Evolutionary conservation across 2,329 filamentous ascomycete genomes (phyloP).

Genomic region (Orbilia oligospora): DNA sequence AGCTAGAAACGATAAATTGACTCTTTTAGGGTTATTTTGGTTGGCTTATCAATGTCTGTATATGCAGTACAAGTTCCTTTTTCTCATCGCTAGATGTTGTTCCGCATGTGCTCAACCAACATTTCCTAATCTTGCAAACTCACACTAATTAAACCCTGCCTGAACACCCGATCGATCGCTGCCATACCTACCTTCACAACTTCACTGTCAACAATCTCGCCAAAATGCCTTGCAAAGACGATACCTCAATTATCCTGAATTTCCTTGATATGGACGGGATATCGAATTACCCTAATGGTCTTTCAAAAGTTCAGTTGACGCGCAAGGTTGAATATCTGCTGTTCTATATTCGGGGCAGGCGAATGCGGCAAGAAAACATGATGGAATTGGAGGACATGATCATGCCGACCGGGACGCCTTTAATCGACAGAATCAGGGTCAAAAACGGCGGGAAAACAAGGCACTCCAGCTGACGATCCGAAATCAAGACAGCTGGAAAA

Average conservation of each 20-base stretch:
- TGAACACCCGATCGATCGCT: too few relatives aligned
- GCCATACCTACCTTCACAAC: too few relatives aligned
- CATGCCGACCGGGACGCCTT: neutral
- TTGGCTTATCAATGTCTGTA: too few relatives aligned
- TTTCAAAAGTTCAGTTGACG: neutral
- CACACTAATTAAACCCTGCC: too few relatives aligned
- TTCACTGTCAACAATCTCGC: neutral
- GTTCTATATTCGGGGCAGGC: neutral
- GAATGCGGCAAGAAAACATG: neutral
- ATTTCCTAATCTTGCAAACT: too few relatives aligned
- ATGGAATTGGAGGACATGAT: neutral
- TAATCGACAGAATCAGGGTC: constrained; percentile 1
- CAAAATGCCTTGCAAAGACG: constrained; percentile 3
- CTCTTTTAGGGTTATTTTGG: too few relatives aligned
- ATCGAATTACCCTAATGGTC: neutral
- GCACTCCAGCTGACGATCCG: neutral
- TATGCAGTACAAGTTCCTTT: too few relatives aligned
- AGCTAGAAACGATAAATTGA: too few relatives aligned
- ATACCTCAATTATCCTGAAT: neutral
- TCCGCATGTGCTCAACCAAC: too few relatives aligned
- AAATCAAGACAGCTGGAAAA: neutral
- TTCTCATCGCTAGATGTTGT: too few relatives aligned
- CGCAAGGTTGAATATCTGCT: neutral
- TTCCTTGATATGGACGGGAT: neutral
- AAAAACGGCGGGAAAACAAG: neutral